Percentiles rank a stretch among this genome's conserved stretches.
These are phyloP conservation scores for Penicillium griseofulvum DNA, from an alignment of 2,329 filamentous ascomycete species.

Conservation along the genomic window DNA sequence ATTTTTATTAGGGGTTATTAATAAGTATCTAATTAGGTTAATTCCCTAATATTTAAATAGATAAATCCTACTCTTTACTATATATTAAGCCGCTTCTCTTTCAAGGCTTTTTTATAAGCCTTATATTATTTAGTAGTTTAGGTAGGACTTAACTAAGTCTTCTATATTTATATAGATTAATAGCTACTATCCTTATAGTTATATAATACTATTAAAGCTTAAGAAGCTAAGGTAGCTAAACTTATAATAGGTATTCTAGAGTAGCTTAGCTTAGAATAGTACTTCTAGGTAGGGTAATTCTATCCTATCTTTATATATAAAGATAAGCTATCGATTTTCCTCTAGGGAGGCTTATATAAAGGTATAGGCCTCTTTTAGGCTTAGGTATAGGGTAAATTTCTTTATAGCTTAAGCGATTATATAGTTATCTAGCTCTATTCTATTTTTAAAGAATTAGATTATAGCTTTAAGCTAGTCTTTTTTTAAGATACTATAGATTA, in stretches of 20 bases:
- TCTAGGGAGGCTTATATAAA: too few relatives aligned
- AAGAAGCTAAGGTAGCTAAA: not conserved
- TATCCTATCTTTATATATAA: too few relatives aligned
- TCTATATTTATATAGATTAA: not conserved
- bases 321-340: too few relatives aligned
- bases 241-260: not conserved
- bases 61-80: not conserved
- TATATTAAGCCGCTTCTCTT: not conserved
- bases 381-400: too few relatives aligned
- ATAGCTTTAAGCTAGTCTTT: not conserved
- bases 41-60: not conserved
- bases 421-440: not conserved
- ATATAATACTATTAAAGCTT: not conserved
- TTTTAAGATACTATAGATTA: not conserved
- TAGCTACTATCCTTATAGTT: not conserved
- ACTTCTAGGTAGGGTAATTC: not conserved
- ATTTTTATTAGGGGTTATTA: too few relatives aligned
- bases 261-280: not conserved
- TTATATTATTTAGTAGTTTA: not conserved
- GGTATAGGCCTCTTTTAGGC: too few relatives aligned
- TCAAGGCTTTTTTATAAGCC: not conserved
- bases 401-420: not conserved
- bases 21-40: too few relatives aligned
- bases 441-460: not conserved
- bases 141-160: not conserved